A percentile compares a stretch with the other conserved stretches of the same genome.
Evolutionary conservation across 2,329 filamentous ascomycete species (phyloP).

Genomic region (Cytospora chrysosperma): DNA sequence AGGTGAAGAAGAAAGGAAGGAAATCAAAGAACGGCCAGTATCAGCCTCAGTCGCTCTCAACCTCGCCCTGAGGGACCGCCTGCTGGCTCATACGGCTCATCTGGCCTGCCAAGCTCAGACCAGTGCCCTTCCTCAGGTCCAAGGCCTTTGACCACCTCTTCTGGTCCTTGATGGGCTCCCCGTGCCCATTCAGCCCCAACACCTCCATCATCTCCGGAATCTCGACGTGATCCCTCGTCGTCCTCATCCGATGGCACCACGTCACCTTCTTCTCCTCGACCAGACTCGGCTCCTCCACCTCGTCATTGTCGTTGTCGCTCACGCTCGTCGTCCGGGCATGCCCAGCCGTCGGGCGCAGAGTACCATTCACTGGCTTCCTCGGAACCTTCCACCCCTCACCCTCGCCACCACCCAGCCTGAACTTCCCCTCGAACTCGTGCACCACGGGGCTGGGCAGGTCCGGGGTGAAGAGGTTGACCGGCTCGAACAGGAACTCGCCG

Average conservation of each 20-base stretch:
- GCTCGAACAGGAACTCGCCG: conserved; percentile 77
- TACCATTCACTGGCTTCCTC: background rate
- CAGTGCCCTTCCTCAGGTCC: conserved; percentile 52
- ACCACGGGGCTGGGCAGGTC: conserved; percentile 40
- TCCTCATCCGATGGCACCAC: conserved; percentile 82
- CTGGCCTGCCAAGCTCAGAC: conserved; percentile 47
- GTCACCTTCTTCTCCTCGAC: conserved; percentile 60
- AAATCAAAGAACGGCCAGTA: no score
- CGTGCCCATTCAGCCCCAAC: conserved; percentile 53
- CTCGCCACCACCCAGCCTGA: conserved; percentile 25
- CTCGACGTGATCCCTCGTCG: conserved; percentile 75
- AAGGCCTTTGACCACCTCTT: conserved; percentile 50
- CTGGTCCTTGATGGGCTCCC: conserved; percentile 38
- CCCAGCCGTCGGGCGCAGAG: background rate
- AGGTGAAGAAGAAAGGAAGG: background rate
- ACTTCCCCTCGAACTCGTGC: conserved; percentile 34
- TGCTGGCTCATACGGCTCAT: conserved; percentile 21
- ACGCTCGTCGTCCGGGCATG: conserved; percentile 24
- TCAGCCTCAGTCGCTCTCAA: background rate
- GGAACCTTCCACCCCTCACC: conserved; percentile 14
- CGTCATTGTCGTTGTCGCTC: conserved; percentile 25
- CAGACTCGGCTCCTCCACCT: conserved; percentile 31
- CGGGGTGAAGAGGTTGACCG: conserved; percentile 44
- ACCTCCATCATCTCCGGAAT: conserved; percentile 64
- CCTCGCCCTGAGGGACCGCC: background rate